These are phyloP conservation scores for Ammopiptanthus mongolicus DNA, from an alignment of 306 rosid genomes.

Conservation along the genomic window DNA sequence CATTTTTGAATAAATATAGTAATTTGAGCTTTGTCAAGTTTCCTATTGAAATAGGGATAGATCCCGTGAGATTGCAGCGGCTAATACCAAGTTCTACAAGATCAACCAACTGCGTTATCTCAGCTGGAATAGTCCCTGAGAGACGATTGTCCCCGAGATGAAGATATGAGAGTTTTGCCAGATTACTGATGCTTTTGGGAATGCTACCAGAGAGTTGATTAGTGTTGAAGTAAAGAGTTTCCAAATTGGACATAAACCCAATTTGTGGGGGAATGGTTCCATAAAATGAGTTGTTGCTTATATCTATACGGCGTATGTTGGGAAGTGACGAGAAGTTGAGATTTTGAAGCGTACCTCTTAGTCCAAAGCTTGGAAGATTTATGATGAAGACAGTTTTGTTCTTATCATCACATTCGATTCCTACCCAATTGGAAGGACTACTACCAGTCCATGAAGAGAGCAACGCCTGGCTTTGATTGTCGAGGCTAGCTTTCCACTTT, in stretches of 20 bases:
- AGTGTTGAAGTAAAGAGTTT: neutral
- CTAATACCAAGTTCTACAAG: neutral
- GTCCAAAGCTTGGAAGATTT: neutral
- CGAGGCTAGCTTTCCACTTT: conserved; percentile 18
- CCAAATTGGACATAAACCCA: neutral
- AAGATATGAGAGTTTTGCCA: neutral
- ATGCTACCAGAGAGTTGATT: neutral
- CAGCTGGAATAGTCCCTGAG: neutral
- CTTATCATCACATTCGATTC: conserved; percentile 12
- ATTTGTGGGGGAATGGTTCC: conserved; percentile 11
- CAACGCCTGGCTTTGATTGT: neutral
- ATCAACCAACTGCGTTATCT: neutral
- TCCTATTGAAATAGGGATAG: neutral
- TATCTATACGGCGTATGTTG: neutral
- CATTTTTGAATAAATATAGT: too few species aligned
- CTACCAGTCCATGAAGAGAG: conserved; percentile 12
- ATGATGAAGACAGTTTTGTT: neutral
- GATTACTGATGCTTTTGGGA: neutral
- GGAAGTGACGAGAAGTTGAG: conserved; percentile 15
- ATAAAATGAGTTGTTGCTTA: neutral
- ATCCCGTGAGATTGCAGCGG: neutral
- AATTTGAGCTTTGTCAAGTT: too few species aligned
- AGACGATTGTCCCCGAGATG: neutral
- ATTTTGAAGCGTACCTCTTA: conserved; percentile 16
- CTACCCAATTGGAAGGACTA: conserved; percentile 8